Conservation (phyloP, 2,329 filamentous ascomycete genomes). For the Fusarium lyarnte region DNA sequence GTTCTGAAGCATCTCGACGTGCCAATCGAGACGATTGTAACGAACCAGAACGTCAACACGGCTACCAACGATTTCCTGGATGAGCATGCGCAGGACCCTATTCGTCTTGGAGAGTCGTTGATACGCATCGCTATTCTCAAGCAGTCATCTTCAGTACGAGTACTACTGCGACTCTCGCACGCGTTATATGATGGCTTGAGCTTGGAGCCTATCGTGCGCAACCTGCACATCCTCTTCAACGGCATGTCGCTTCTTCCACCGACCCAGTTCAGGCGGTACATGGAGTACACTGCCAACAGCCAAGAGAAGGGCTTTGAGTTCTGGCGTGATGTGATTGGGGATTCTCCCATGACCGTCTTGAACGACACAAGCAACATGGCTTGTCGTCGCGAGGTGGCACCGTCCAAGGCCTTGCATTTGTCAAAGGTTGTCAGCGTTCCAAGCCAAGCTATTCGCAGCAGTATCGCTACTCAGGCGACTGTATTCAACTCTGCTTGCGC, state of each 20-base stretch:
- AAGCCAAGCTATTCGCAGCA: neutral
- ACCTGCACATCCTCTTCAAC: conserved; percentile 25
- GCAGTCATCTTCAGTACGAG: neutral
- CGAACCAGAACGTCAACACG: neutral
- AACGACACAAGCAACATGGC: neutral
- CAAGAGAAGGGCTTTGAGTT: neutral
- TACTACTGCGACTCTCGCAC: conserved; percentile 32
- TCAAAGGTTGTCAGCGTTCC: conserved; percentile 7
- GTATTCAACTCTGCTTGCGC: conserved; percentile 8
- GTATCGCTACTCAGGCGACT: neutral
- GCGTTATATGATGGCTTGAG: conserved; percentile 40
- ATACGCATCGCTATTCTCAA: conserved; percentile 14
- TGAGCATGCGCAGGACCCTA: neutral
- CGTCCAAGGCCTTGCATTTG: neutral
- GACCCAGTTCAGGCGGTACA: conserved; percentile 28
- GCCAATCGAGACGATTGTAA: neutral
- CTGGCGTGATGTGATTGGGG: conserved; percentile 5
- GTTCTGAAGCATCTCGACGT: neutral
- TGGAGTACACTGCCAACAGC: conserved; percentile 10
- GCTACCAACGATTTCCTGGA: neutral
- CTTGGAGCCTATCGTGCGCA: conserved; percentile 25
- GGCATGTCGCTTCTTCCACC: conserved; percentile 8
- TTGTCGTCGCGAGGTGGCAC: neutral
- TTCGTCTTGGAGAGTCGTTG: neutral
- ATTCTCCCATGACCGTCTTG: conserved; percentile 2